Evolutionary conservation across 2,329 filamentous ascomycete genomes (phyloP).

Genomic region (Botrytis deweyae): DNA sequence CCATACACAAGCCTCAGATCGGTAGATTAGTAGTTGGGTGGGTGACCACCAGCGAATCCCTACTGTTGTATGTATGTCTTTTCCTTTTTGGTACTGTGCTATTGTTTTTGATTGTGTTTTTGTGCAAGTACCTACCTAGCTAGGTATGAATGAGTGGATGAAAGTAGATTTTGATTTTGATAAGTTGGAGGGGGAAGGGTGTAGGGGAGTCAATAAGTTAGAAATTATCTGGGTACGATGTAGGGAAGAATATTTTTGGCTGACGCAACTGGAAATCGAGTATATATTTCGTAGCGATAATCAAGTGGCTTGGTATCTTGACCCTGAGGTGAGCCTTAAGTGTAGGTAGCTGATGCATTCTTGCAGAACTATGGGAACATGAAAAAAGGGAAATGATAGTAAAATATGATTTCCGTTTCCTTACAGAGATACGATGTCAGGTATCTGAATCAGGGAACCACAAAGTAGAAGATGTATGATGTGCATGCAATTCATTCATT

Average conservation of each 20-base stretch:
- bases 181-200: background rate
- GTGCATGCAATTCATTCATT: too few species aligned
- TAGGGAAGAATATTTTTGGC: too few species aligned
- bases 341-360: background rate
- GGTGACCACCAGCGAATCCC: background rate
- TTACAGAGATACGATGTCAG: too few species aligned
- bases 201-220: background rate
- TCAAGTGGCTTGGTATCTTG: too few species aligned
- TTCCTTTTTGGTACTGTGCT: background rate
- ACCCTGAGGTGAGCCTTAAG: too few species aligned
- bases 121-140: background rate
- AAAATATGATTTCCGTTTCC: too few species aligned
- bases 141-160: background rate
- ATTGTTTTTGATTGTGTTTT: fast-evolving
- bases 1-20: background rate
- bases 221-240: too few species aligned
- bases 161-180: background rate
- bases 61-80: background rate
- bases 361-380: background rate
- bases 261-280: background rate
- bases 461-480: too few species aligned
- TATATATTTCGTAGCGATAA: background rate
- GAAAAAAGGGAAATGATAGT: too few species aligned
- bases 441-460: too few species aligned
- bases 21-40: background rate